phyloP scores from a whole-genome alignment of 2,329 filamentous ascomycete genomes.

The Talaromyces sp. region DNA sequence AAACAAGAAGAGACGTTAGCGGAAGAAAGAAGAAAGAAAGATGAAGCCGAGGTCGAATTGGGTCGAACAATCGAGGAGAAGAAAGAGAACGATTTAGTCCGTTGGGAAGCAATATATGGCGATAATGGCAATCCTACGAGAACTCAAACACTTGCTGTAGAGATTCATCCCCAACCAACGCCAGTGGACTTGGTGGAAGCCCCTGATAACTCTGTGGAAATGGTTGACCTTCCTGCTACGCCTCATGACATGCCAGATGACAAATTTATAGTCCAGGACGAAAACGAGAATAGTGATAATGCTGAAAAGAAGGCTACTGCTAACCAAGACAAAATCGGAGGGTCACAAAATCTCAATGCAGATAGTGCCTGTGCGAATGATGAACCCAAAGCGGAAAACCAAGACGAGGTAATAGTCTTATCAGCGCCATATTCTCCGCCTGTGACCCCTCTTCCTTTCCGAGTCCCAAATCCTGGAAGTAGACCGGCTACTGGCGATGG shows the following conservation, averaged over 20 bases:
- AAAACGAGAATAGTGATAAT: background rate
- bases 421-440: background rate
- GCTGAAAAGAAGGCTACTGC: background rate
- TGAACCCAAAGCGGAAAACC: background rate
- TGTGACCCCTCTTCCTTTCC: conserved; percentile 21
- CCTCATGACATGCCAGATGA: background rate
- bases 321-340: background rate
- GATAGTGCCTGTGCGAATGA: background rate
- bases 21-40: conserved; percentile 54
- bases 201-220: conserved; percentile 3
- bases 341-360: background rate
- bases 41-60: conserved; percentile 65
- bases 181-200: conserved; percentile 1
- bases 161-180: background rate
- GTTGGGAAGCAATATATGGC: conserved; percentile 78
- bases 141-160: background rate
- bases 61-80: conserved; percentile 57
- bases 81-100: conserved; percentile 42
- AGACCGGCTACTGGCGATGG: conserved; percentile 35
- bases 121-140: conserved; percentile 32
- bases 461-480: conserved; percentile 21
- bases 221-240: conserved; percentile 1
- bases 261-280: background rate
- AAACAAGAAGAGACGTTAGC: conserved; percentile 46
- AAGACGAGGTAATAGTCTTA: background rate